Conservation (phyloP, 345 rosid genomes). For the Carallia brachiata region DNA sequence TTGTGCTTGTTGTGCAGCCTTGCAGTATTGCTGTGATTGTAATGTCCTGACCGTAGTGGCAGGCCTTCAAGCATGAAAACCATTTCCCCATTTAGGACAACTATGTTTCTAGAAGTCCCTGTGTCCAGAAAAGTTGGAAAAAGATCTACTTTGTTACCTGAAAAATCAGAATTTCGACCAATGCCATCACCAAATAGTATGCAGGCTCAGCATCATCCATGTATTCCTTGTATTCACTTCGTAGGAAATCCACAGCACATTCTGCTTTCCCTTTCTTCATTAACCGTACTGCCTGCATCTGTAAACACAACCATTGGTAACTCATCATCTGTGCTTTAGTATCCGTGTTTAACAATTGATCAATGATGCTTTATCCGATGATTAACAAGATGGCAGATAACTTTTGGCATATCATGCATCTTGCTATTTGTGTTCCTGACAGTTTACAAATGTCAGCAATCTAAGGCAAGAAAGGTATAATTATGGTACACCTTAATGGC, state of each 20-base stretch:
- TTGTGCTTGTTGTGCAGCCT: no score
- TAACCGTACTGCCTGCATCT: slow-evolving; percentile 51
- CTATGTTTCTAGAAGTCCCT: not conserved
- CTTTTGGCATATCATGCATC: not conserved
- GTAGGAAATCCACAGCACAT: slow-evolving; percentile 38
- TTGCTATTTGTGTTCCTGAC: not conserved
- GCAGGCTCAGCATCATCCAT: slow-evolving; percentile 45
- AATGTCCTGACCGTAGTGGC: no score
- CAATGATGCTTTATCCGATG: no score
- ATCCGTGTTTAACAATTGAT: not conserved
- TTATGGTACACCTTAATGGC: slow-evolving; percentile 39
- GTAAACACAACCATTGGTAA: slow-evolving; percentile 1
- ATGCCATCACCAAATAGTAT: slow-evolving; percentile 50
- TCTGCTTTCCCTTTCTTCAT: slow-evolving; percentile 50
- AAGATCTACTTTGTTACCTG: slow-evolving; percentile 29
- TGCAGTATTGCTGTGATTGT: no score
- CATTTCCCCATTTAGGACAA: not conserved
- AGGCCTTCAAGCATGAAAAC: no score
- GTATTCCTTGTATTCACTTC: slow-evolving; percentile 28
- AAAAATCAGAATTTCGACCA: slow-evolving; percentile 56
- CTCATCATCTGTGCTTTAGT: not conserved
- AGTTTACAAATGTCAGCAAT: not conserved
- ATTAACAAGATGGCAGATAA: not conserved
- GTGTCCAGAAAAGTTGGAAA: not conserved
- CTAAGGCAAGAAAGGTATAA: not conserved